Base-by-base conservation (phyloP, 139 green algal species). In the Yamagishiella unicocca region DNA sequence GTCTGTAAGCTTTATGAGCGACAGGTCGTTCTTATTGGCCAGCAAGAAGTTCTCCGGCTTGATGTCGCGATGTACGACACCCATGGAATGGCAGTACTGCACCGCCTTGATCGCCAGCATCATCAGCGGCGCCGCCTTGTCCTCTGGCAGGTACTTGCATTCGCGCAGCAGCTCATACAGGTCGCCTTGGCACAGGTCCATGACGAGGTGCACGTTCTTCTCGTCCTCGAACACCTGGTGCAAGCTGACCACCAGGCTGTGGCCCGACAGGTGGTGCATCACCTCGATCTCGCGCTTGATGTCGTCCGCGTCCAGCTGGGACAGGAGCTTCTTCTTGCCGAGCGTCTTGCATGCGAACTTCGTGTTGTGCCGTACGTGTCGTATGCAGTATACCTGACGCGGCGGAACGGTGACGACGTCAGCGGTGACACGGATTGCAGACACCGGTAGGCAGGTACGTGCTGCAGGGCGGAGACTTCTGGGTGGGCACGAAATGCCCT, bases 101-200 rank as follows among this genome's bases (percentile, higher is more conserved):
- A 81, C 89, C 58, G 79, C 31, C 37, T 79, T 71, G 35, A 92
- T 71, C 25, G 81, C 81, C 81, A 64, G 81, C 64, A 78, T 53
- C 81, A 87, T 87, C 24, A 82, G 82, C 73, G 74, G 89, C 81
- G 53, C 80, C 38, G 64, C 89, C 37, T 89, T 81, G 29, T 64
- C 42, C 75, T 92, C 89, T 1, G 33, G 35, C 35, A 92, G 74
- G 81, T 79, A 87, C 81, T 79, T 87, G 81, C 29, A 38, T 58
- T 83, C 81, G 14, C 81, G 71, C 0, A 85, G 71, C 72, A 85
- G 85, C 83, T 99, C 97, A 84, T 99, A 99, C 46, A 99, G 93
- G 92, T 99, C 97, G 2, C 97, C 97, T 40, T 71, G 93, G 92
- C 96, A 98, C 29, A 99, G 89, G 86, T 98, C 95, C 95, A 98